These are phyloP conservation scores for Lepidium didymum DNA, from an alignment of 345 rosid genomes.

Conservation along the genomic window DNA sequence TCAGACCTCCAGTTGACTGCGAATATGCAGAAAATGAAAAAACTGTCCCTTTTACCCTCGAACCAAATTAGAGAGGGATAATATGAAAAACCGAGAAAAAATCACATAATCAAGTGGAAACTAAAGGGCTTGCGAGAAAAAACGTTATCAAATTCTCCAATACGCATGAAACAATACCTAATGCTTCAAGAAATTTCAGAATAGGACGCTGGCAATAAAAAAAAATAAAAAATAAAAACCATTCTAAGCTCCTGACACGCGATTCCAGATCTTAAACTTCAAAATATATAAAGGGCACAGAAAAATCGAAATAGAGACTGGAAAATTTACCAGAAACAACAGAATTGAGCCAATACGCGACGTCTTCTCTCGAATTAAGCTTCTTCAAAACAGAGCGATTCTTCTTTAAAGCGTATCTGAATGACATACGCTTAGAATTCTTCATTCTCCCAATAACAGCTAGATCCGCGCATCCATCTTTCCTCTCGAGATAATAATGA, in stretches of 20 bases:
- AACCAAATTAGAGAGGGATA: not conserved
- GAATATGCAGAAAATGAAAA: not conserved
- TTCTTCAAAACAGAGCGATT: slow-evolving; percentile 31
- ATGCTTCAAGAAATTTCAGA: not conserved
- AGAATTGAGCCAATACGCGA: slow-evolving; percentile 57
- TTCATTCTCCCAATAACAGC: slow-evolving; percentile 63
- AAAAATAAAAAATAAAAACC: not conserved
- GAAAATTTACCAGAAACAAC: slow-evolving; percentile 50
- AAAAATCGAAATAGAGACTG: not conserved
- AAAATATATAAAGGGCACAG: not conserved
- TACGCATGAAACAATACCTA: not conserved
- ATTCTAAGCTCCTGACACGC: not conserved
- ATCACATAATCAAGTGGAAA: not conserved
- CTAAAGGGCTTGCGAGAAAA: not conserved
- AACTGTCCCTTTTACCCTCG: not conserved
- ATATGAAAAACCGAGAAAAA: not conserved
- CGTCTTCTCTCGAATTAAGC: slow-evolving; percentile 52
- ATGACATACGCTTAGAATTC: slow-evolving; percentile 49
- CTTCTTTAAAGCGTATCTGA: slow-evolving; percentile 32
- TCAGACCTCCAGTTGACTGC: not conserved
- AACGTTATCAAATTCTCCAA: not conserved
- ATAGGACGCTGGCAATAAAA: not conserved
- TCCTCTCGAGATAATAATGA: slow-evolving; percentile 54
- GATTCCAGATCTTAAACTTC: slow-evolving; percentile 9
- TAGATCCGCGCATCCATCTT: slow-evolving; percentile 54